Base-by-base conservation (phyloP, 2,329 filamentous ascomycete genomes). In the Scolecobasidium constrictum region DNA sequence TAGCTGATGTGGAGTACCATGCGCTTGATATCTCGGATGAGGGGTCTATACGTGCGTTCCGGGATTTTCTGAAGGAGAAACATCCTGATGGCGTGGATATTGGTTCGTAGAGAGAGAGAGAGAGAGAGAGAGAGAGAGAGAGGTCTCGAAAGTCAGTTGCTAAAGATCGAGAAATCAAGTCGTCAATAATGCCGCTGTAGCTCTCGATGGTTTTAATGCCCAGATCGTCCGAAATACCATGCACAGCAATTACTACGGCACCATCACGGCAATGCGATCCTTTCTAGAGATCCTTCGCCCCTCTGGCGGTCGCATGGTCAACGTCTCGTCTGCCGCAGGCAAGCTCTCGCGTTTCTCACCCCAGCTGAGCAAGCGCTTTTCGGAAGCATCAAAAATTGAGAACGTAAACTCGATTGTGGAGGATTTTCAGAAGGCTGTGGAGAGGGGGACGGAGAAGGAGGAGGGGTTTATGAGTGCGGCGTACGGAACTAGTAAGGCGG, bases 101-200 rank as follows among this genome's bases (percentile, higher is more conserved):
- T 38, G 36, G 36, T 38, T 13, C 7, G 7, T 9, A 16, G 9
- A 13, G 7, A 9, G 17, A 9, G 9, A 36, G 9, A 9, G 12
- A 16, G 17, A 13, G 15, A 9, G 7, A 43, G 74, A 33, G 60
- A 63, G 47, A 52, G 62, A 36, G 52, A 64, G 21, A 69, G 74
- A 9, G 9, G 34, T 46, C 61, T 62, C 2, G 60, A 68, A n/a
- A n/a, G n/a, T n/a, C n/a, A n/a, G n/a, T n/a, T n/a, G n/a, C n/a
- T n/a, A n/a, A n/a, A n/a, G n/a, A n/a, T n/a, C 5, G 69, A 69
- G 3, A 60, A 74, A 22, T 45, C 62, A 73, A 28, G 56, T 73
- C 9, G 65, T 74, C 54, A 75, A 75, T 55, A 75, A 74, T 46
- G 71, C 71, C 0, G 71, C 62, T 3, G 64, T 71, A 33, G 67